Evolutionary conservation across 1,284 basidiomycete genomes (phyloP).

Genomic region (Cystobasidium pallidum): DNA sequence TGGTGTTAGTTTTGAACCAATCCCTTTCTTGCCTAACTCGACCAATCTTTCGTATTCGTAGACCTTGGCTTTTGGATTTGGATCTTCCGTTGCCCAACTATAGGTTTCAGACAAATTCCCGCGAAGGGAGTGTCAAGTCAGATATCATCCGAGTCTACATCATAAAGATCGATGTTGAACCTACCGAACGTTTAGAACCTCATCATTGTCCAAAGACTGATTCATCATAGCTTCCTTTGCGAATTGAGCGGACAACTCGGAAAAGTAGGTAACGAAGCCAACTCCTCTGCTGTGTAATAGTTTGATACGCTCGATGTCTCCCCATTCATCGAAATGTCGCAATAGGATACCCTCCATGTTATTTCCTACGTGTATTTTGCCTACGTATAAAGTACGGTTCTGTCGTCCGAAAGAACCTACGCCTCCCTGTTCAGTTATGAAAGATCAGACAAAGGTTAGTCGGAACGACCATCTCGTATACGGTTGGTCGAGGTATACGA

Average conservation of each 20-base stretch:
- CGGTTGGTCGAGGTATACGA: neutral
- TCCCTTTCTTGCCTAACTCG: slow-evolving; percentile 78
- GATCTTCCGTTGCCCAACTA: slow-evolving; percentile 91
- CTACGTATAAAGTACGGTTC: slow-evolving; percentile 94
- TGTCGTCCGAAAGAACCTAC: slow-evolving; percentile 92
- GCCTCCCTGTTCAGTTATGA: slow-evolving; percentile 65
- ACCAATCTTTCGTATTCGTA: slow-evolving; percentile 79
- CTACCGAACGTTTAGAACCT: slow-evolving; percentile 89
- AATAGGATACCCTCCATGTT: slow-evolving; percentile 85
- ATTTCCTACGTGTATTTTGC: slow-evolving; percentile 82
- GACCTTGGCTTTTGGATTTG: slow-evolving; percentile 84
- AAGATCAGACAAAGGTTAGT: no score
- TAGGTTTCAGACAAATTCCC: neutral
- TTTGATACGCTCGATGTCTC: slow-evolving; percentile 88
- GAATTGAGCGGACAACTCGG: slow-evolving; percentile 86
- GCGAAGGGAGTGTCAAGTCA: no score
- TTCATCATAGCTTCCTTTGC: slow-evolving; percentile 99
- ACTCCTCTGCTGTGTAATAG: slow-evolving; percentile 92
- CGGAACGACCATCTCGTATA: neutral
- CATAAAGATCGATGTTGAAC: no score
- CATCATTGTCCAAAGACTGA: slow-evolving; percentile 95
- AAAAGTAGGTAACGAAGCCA: slow-evolving; percentile 93
- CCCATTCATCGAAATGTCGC: slow-evolving; percentile 95
- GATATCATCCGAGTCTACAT: no score
- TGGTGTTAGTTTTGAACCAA: slow-evolving; percentile 70